Evolutionary conservation across 2,329 filamentous ascomycete genomes (phyloP).

Genomic region (Epichloe baconii): DNA sequence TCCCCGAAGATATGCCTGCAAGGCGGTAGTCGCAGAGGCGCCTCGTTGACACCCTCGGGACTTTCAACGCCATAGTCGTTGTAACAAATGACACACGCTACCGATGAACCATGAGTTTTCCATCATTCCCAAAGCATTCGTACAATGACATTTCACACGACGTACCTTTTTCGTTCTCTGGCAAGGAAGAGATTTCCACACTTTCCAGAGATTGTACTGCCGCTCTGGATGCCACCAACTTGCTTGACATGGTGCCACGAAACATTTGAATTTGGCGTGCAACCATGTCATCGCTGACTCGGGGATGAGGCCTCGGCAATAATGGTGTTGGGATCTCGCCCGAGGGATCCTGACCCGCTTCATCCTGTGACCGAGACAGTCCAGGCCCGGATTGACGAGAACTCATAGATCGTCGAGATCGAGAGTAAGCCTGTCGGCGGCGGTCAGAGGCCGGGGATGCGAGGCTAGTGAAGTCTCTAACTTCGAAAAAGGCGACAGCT

Average conservation of each 20-base stretch:
- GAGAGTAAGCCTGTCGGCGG: slow-evolving; percentile 14
- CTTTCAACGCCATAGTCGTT: slow-evolving; percentile 45
- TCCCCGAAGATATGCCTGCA: slow-evolving; percentile 54
- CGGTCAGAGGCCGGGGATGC: slow-evolving; percentile 12
- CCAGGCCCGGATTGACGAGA: slow-evolving; percentile 14
- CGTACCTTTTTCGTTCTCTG: slow-evolving; percentile 36
- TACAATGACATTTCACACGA: slow-evolving; percentile 1
- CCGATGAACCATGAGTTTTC: neutral
- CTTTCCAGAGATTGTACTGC: slow-evolving; percentile 34
- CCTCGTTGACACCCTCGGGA: slow-evolving; percentile 45
- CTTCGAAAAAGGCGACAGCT: neutral
- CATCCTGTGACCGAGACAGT: slow-evolving; percentile 11
- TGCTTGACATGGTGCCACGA: slow-evolving; percentile 29
- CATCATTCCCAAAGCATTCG: neutral
- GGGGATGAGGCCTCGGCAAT: neutral
- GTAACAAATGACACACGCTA: slow-evolving; percentile 52
- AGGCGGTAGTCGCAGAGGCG: slow-evolving; percentile 42
- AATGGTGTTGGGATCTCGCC: neutral
- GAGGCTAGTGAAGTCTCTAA: neutral
- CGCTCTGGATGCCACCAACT: slow-evolving; percentile 33
- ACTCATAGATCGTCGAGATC: slow-evolving; percentile 15
- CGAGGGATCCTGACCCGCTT: slow-evolving; percentile 2
- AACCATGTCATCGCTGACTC: slow-evolving; percentile 18
- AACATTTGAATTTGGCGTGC: slow-evolving; percentile 31
- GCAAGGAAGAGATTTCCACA: slow-evolving; percentile 31